These are phyloP conservation scores for Miscanthus lutarioriparius DNA, from an alignment of 176 grass and related monocot species.

Conservation along the genomic window DNA sequence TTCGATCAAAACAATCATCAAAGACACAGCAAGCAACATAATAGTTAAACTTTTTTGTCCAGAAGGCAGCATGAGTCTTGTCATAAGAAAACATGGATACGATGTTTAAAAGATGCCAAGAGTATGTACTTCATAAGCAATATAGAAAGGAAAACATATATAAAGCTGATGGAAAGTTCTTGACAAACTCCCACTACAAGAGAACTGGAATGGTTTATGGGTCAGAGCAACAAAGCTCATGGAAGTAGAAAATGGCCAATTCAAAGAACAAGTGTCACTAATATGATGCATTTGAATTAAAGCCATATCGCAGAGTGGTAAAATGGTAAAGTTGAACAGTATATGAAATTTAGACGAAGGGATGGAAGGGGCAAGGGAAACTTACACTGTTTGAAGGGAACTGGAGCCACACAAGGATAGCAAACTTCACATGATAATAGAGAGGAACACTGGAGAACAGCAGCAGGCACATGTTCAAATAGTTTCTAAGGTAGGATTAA, in stretches of 20 bases:
- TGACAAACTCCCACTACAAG: not conserved
- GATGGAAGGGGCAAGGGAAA: not conserved
- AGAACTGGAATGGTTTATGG: not conserved
- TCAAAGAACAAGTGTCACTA: slow-evolving; percentile 12
- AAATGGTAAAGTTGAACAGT: not conserved
- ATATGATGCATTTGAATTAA: not conserved
- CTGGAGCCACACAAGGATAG: slow-evolving; percentile 85
- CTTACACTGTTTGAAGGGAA: slow-evolving; percentile 74
- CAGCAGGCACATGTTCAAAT: slow-evolving; percentile 27
- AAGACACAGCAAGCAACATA: not conserved
- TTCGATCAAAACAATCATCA: not conserved
- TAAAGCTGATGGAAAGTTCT: not conserved
- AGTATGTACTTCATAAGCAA: not conserved
- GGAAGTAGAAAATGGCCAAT: slow-evolving; percentile 16
- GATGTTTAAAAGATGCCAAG: not conserved
- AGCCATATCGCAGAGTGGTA: not conserved
- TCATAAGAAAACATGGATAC: not conserved
- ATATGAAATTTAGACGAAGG: slow-evolving; percentile 17
- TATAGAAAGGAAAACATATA: not conserved
- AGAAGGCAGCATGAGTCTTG: slow-evolving; percentile 14
- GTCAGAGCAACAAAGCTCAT: not conserved
- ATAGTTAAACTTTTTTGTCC: not conserved
- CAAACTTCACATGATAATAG: slow-evolving; percentile 79
- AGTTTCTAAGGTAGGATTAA: slow-evolving; percentile 13
- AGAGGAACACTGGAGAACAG: slow-evolving; percentile 72